phyloP scores from a whole-genome alignment of 768 basidiomycete species.

The Termitomyces sp. region DNA sequence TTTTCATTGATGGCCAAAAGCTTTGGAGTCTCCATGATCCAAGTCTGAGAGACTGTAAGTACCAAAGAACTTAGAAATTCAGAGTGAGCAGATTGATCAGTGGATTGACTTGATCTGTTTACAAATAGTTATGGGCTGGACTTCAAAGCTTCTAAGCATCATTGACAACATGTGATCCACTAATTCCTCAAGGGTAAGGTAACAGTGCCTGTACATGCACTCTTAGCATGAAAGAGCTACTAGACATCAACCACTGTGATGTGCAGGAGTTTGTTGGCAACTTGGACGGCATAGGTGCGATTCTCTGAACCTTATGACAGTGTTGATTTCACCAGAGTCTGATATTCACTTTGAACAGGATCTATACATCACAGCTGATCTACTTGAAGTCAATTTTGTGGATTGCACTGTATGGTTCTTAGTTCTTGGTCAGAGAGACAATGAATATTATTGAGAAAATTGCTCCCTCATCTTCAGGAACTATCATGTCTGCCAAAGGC shows the following conservation, averaged over 20 bases:
- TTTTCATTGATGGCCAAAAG: too few species aligned
- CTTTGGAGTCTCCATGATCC: too few species aligned
- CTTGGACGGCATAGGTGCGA: constrained; percentile 72
- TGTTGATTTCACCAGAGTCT: neutral
- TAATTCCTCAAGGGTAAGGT: constrained; percentile 10
- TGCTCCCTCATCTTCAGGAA: too few species aligned
- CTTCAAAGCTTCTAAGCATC: too few species aligned
- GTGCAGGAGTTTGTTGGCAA: constrained; percentile 73
- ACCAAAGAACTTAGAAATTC: too few species aligned
- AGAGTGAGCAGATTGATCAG: too few species aligned
- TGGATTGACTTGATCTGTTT: too few species aligned
- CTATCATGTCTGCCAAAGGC: too few species aligned
- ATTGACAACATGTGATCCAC: constrained; percentile 23
- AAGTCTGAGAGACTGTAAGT: too few species aligned
- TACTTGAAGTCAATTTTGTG: constrained; percentile 76
- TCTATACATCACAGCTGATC: constrained; percentile 70
- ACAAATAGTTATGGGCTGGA: too few species aligned
- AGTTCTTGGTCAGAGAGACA: constrained; percentile 53
- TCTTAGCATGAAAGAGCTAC: constrained; percentile 43
- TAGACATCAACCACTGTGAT: constrained; percentile 57
- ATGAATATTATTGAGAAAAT: too few species aligned
- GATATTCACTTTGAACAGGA: constrained; percentile 42
- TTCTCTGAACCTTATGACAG: neutral
- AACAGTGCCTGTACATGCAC: constrained; percentile 30
- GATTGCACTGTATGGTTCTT: constrained; percentile 87